phyloP scores from a whole-genome alignment of 192 early-diverging fungal species.

The Blastocladiella britannica region DNA sequence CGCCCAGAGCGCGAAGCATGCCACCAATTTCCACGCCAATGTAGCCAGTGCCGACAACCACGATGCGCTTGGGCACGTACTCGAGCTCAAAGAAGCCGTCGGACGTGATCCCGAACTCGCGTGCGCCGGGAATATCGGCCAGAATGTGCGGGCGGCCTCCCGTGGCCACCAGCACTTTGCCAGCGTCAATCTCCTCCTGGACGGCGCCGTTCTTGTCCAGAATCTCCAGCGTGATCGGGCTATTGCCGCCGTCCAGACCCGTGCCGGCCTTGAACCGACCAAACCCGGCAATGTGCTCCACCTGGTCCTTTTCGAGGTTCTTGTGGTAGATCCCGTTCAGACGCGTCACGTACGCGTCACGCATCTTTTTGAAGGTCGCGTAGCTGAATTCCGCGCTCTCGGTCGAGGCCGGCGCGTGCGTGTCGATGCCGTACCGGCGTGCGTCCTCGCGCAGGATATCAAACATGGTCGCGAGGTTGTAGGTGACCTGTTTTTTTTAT shows the following conservation, averaged over 20 bases:
- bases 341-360: constrained; percentile 89
- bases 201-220: constrained; percentile 13
- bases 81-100: constrained; percentile 94
- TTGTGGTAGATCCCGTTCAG: constrained; percentile 89
- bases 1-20: constrained; percentile 74
- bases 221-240: neutral
- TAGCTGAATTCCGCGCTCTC: constrained; percentile 42
- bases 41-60: constrained; percentile 76
- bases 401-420: constrained; percentile 19
- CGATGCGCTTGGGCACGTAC: constrained; percentile 74
- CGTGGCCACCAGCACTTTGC: constrained; percentile 80
- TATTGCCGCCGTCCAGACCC: constrained; percentile 11
- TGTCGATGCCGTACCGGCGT: constrained; percentile 78
- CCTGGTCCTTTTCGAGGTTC: constrained; percentile 67
- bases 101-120: constrained; percentile 63
- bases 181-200: constrained; percentile 35
- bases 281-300: constrained; percentile 63
- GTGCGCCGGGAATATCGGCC: constrained; percentile 45
- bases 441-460: constrained; percentile 70
- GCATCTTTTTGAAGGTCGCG: constrained; percentile 61
- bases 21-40: constrained; percentile 93
- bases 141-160: constrained; percentile 59
- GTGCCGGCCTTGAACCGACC: constrained; percentile 67
- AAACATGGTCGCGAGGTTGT: constrained; percentile 63
- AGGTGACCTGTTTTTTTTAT: constrained; percentile 71